Evolutionary conservation across 306 rosid genomes (phyloP).

Genomic region (Quercus aquifolioides): DNA sequence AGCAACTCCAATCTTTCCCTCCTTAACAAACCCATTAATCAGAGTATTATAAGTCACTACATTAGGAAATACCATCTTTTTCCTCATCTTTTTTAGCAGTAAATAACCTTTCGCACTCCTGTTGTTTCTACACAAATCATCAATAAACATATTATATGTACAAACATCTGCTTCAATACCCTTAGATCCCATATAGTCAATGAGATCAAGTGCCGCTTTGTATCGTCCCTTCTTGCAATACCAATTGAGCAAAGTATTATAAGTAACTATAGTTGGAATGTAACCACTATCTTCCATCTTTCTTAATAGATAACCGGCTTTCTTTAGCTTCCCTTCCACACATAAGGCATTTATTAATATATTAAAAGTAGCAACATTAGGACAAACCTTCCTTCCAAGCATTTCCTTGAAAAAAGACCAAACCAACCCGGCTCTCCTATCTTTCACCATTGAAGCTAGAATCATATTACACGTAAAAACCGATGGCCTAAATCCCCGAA

Average conservation of each 20-base stretch:
- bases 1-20: slow-evolving; percentile 68
- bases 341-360: slow-evolving; percentile 61
- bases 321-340: slow-evolving; percentile 52
- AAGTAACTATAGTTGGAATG: slow-evolving; percentile 53
- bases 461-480: slow-evolving; percentile 75
- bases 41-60: slow-evolving; percentile 64
- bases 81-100: slow-evolving; percentile 68
- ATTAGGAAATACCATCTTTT: slow-evolving; percentile 56
- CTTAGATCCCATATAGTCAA: slow-evolving; percentile 65
- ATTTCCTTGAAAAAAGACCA: slow-evolving; percentile 67
- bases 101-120: slow-evolving; percentile 72
- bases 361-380: slow-evolving; percentile 61
- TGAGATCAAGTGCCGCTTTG: slow-evolving; percentile 53
- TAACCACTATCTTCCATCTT: slow-evolving; percentile 63
- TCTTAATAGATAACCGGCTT: slow-evolving; percentile 51
- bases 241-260: slow-evolving; percentile 75
- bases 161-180: slow-evolving; percentile 66
- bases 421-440: slow-evolving; percentile 35
- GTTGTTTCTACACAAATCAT: slow-evolving; percentile 57
- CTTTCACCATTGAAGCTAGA: slow-evolving; percentile 59
- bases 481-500: slow-evolving; percentile 62
- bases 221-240: slow-evolving; percentile 67
- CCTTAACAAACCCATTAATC: slow-evolving; percentile 71
- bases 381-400: slow-evolving; percentile 52
- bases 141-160: slow-evolving; percentile 69